Conservation (phyloP, 2,329 filamentous ascomycete species). For the Phoma herbarum region DNA sequence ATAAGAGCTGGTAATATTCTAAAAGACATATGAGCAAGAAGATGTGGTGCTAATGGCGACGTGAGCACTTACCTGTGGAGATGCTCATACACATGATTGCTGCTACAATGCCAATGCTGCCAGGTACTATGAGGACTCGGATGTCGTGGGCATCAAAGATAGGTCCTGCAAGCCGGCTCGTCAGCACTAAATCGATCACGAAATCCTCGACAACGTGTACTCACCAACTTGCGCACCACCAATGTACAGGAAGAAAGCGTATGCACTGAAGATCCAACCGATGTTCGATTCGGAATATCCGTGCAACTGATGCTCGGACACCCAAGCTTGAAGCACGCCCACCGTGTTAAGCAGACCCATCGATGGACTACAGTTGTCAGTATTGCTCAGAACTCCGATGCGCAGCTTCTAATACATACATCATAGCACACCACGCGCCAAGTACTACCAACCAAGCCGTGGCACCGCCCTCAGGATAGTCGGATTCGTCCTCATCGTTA, state of each 20-base stretch:
- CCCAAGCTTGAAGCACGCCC: constrained; percentile 53
- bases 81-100: constrained; percentile 45
- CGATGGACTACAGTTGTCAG: constrained; percentile 28
- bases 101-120: constrained; percentile 41
- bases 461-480: constrained; percentile 53
- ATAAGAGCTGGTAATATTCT: constrained; percentile 56
- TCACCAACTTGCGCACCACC: constrained; percentile 44
- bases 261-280: constrained; percentile 55
- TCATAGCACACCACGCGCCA: constrained; percentile 54
- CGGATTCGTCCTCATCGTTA: constrained; percentile 8
- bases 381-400: too few species aligned
- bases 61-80: constrained; percentile 23
- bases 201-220: background rate
- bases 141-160: constrained; percentile 52
- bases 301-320: constrained; percentile 49
- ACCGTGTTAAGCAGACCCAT: constrained; percentile 55
- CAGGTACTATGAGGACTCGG: constrained; percentile 40
- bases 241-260: constrained; percentile 53
- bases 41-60: too few species aligned
- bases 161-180: constrained; percentile 38
- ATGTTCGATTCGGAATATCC: constrained; percentile 47
- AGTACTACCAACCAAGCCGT: constrained; percentile 56
- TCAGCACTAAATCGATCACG: background rate
- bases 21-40: background rate
- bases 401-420: constrained; percentile 15